phyloP scores from a whole-genome alignment of 78 protist species.

The Planoprotostelium fungivorum region DNA sequence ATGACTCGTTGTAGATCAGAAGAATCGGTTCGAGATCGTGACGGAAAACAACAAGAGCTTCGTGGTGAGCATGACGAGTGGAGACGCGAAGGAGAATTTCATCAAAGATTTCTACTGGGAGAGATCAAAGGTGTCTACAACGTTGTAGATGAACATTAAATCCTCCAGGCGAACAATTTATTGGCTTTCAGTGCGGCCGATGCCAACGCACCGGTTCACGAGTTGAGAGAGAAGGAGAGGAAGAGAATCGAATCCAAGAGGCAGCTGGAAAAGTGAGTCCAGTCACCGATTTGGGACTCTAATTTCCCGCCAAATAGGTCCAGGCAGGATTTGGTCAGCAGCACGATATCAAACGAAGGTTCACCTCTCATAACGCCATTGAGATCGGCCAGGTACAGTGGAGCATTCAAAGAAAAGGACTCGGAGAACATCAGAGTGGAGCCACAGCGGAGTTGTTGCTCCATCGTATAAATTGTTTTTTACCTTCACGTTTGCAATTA shows the following conservation, averaged over 20 bases:
- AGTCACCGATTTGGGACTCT: too few relatives aligned
- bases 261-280: background rate
- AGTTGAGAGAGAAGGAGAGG: background rate
- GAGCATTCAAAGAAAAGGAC: too few relatives aligned
- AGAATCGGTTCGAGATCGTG: background rate
- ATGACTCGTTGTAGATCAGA: background rate
- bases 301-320: too few relatives aligned
- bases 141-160: background rate
- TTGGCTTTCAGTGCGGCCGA: background rate
- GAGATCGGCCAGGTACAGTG: too few relatives aligned
- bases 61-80: background rate
- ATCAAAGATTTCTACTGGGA: background rate
- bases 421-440: too few relatives aligned
- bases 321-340: too few relatives aligned
- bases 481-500: too few relatives aligned
- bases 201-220: background rate
- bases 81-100: background rate
- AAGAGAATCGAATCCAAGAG: background rate
- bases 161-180: background rate
- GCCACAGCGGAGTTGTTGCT: too few relatives aligned
- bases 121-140: background rate
- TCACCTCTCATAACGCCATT: too few relatives aligned
- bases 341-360: too few relatives aligned
- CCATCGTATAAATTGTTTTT: too few relatives aligned
- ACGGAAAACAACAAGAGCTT: background rate